phyloP scores from a whole-genome alignment of 202 grass and related monocot species.

The Zoysia matrella region DNA sequence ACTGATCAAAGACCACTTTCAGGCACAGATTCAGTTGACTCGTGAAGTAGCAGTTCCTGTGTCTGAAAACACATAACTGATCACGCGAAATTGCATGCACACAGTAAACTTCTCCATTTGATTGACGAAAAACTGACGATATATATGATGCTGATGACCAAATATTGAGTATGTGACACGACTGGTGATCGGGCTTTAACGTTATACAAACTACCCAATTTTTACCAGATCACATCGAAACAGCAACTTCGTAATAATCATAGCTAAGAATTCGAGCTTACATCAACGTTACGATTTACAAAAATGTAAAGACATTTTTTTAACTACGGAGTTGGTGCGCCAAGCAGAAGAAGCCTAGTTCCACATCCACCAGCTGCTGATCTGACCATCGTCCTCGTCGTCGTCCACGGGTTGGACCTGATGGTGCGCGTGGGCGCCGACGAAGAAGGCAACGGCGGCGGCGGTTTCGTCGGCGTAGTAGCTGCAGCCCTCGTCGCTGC shows the following conservation, averaged over 20 bases:
- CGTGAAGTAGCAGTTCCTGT: neutral
- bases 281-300: neutral
- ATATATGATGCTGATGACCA: no score
- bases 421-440: slow-evolving; percentile 39
- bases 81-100: no score
- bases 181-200: slow-evolving; percentile 39
- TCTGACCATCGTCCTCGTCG: slow-evolving; percentile 55
- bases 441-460: slow-evolving; percentile 42
- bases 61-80: no score
- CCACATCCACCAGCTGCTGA: slow-evolving; percentile 74
- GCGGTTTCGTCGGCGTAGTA: slow-evolving; percentile 61
- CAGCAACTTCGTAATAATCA: slow-evolving; percentile 10
- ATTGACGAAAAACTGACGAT: no score
- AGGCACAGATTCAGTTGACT: neutral
- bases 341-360: slow-evolving; percentile 39
- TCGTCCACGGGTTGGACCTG: slow-evolving; percentile 42
- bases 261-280: slow-evolving; percentile 44
- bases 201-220: slow-evolving; percentile 46
- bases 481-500: slow-evolving; percentile 95
- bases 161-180: neutral
- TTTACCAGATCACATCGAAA: slow-evolving; percentile 49
- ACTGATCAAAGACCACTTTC: neutral
- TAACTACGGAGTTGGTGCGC: no score
- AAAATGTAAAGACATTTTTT: neutral
- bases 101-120: no score